These are phyloP conservation scores for Penicillium subrubescens DNA, from an alignment of 495 filamentous ascomycete genomes.

Conservation along the genomic window DNA sequence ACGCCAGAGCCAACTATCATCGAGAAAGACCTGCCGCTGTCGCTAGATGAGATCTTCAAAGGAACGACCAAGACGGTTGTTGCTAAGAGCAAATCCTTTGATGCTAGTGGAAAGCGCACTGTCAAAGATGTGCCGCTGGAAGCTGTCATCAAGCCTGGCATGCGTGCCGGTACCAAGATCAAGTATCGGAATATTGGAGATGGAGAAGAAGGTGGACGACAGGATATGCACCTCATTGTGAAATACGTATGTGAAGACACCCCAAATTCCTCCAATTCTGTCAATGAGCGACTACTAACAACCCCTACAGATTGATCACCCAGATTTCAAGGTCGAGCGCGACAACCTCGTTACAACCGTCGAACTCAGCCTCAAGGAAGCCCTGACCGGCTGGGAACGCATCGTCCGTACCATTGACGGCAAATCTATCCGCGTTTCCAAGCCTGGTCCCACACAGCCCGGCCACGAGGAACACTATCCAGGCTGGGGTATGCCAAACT, in stretches of 20 bases:
- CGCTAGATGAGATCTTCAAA: constrained; percentile 82
- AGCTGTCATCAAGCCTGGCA: constrained; percentile 90
- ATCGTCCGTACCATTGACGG: constrained; percentile 93
- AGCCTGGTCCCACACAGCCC: constrained; percentile 80
- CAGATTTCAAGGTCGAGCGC: constrained; percentile 78
- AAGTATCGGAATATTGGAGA: constrained; percentile 96
- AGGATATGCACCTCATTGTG: constrained; percentile 93
- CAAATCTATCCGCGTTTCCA: constrained; percentile 73
- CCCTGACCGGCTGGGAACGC: constrained; percentile 91
- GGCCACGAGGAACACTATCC: constrained; percentile 82
- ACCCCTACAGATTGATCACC: constrained; percentile 73
- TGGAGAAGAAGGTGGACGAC: constrained; percentile 94
- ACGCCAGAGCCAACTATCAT: constrained; percentile 90
- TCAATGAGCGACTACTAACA: constrained; percentile 23
- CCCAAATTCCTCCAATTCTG: no score
- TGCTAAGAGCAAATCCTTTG: constrained; percentile 94
- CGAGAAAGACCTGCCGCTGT: constrained; percentile 77
- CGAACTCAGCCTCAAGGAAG: constrained; percentile 88
- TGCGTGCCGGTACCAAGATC: constrained; percentile 96
- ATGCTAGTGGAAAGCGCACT: constrained; percentile 76
- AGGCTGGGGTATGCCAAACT: constrained; percentile 84
- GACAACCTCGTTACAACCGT: constrained; percentile 80
- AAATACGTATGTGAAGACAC: constrained; percentile 70
- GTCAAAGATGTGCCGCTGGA: constrained; percentile 88
- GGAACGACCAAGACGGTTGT: constrained; percentile 94